Evolutionary conservation across 2,329 filamentous ascomycete species (phyloP).

Genomic region (Sporothrix mexicana): DNA sequence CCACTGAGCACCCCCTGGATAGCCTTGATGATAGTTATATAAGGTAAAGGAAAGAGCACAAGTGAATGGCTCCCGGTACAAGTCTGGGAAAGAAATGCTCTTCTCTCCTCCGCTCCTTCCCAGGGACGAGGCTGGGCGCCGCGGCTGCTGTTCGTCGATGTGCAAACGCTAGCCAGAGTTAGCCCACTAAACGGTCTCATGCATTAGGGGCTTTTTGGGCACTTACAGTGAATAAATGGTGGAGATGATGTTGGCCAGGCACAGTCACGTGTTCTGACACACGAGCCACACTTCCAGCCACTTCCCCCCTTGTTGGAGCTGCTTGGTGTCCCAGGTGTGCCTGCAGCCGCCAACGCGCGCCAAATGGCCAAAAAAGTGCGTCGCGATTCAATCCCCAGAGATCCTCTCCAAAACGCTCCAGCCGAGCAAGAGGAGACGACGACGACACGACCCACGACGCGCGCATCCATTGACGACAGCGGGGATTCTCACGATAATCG

Average conservation of each 20-base stretch:
- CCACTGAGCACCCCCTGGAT: no score
- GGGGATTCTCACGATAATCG: background rate
- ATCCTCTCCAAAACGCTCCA: conserved; percentile 19
- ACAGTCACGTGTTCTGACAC: background rate
- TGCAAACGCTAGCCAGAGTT: background rate
- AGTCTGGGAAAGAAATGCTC: no score
- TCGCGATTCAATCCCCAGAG: conserved; percentile 27
- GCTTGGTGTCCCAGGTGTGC: background rate
- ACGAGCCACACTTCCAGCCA: conserved; percentile 22
- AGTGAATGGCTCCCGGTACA: no score
- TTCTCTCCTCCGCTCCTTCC: no score
- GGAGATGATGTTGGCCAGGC: background rate
- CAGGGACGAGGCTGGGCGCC: no score
- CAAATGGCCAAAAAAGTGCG: conserved; percentile 18
- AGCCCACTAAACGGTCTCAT: background rate
- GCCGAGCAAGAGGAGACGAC: conserved; percentile 3
- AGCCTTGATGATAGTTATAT: background rate
- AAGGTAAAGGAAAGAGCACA: background rate
- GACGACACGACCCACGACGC: conserved; percentile 25
- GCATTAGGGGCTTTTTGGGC: background rate
- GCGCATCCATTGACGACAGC: conserved; percentile 13
- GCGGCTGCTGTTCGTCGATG: background rate
- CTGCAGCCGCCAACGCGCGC: conserved; percentile 25
- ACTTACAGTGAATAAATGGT: background rate
- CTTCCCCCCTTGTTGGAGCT: background rate